Evolutionary conservation across 306 rosid species (phyloP).

Genomic region (Oxytropis ochrocephala): DNA sequence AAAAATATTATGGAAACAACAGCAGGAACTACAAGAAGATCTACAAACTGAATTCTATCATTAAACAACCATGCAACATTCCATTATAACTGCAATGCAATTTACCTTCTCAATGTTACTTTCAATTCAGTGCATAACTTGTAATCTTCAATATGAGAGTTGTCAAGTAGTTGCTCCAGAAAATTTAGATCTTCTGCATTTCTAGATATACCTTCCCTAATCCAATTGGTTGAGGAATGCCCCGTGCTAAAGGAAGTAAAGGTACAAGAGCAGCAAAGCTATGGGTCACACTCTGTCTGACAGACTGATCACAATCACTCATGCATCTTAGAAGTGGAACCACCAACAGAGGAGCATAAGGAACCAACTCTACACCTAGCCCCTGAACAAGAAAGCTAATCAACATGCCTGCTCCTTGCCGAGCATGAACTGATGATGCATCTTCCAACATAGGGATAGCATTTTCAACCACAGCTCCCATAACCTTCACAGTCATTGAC

Average conservation of each 20-base stretch:
- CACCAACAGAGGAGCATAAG: constrained; percentile 89
- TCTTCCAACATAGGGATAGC: constrained; percentile 90
- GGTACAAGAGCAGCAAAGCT: constrained; percentile 99
- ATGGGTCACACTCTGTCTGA: constrained; percentile 93
- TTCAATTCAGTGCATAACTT: constrained; percentile 66
- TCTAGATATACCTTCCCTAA: constrained; percentile 50
- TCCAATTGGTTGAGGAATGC: constrained; percentile 85
- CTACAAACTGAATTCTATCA: not conserved
- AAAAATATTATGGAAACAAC: not conserved
- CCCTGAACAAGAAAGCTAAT: constrained; percentile 96
- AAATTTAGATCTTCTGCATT: constrained; percentile 76
- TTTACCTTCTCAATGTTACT: constrained; percentile 85
- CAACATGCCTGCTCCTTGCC: constrained; percentile 98
- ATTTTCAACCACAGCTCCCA: constrained; percentile 80
- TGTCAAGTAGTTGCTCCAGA: constrained; percentile 95
- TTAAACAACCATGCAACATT: not conserved
- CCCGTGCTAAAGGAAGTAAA: constrained; percentile 92
- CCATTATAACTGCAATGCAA: not conserved
- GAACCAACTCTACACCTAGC: constrained; percentile 74
- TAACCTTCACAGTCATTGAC: constrained; percentile 71
- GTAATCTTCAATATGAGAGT: constrained; percentile 91
- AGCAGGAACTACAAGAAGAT: not conserved
- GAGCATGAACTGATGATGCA: constrained; percentile 68
- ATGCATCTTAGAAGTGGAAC: constrained; percentile 95
- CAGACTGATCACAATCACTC: constrained; percentile 95